phyloP scores from a whole-genome alignment of 2,329 filamentous ascomycete species.

The Pyrenochaeta sp. region DNA sequence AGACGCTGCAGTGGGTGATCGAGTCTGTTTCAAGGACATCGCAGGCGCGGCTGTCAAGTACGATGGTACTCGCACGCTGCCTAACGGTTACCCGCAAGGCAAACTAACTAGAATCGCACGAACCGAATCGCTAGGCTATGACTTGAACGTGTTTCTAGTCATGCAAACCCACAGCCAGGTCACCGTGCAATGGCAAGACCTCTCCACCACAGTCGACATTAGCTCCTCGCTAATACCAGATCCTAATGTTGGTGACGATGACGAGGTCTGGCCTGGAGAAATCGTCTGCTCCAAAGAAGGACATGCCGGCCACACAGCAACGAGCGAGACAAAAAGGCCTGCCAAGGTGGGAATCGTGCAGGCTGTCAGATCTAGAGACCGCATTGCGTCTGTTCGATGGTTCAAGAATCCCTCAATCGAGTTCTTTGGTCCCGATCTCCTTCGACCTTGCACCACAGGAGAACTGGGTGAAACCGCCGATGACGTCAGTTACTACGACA shows the following conservation, averaged over 20 bases:
- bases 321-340: constrained; percentile 49
- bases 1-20: constrained; percentile 54
- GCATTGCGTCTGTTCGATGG: constrained; percentile 65
- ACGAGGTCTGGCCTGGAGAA: constrained; percentile 65
- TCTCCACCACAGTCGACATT: constrained; percentile 56
- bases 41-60: constrained; percentile 61
- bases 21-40: constrained; percentile 64
- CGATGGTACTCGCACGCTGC: constrained; percentile 40
- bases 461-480: constrained; percentile 52
- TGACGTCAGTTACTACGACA: constrained; percentile 66
- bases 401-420: constrained; percentile 48
- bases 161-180: constrained; percentile 58
- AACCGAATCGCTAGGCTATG: constrained; percentile 61
- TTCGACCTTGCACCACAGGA: constrained; percentile 55
- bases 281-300: constrained; percentile 58
- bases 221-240: constrained; percentile 59
- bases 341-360: constrained; percentile 65
- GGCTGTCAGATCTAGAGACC: constrained; percentile 61
- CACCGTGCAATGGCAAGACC: constrained; percentile 67
- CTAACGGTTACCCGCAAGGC: constrained; percentile 46
- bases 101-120: constrained; percentile 55
- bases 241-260: constrained; percentile 61
- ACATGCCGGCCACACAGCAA: constrained; percentile 15
- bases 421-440: constrained; percentile 46
- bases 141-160: constrained; percentile 65